Percentiles rank a stretch among this genome's conserved stretches.
These are phyloP conservation scores for Chlorella sp. DNA, from an alignment of 139 green algal genomes.

Conservation along the genomic window DNA sequence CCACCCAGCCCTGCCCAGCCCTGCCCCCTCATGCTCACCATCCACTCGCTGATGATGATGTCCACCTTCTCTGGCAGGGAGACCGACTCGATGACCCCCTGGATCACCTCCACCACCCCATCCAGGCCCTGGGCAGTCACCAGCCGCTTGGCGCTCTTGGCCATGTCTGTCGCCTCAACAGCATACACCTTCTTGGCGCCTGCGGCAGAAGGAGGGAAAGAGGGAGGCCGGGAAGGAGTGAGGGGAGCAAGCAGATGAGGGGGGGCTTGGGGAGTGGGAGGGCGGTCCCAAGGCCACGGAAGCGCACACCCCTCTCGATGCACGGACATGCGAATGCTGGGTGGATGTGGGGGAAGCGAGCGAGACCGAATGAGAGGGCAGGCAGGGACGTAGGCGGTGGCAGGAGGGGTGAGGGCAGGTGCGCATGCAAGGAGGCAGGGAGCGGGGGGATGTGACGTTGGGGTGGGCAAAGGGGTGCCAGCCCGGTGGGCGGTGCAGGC, in stretches of 20 bases:
- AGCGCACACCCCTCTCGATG: no score
- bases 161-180: slow-evolving; percentile 97
- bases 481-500: background rate
- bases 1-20: background rate
- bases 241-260: background rate
- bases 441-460: background rate
- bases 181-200: slow-evolving; percentile 90
- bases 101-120: slow-evolving; percentile 92
- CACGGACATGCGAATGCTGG: no score
- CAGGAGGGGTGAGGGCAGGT: no score
- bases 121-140: slow-evolving; percentile 84
- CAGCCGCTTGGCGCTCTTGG: slow-evolving; percentile 80
- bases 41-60: slow-evolving; percentile 93
- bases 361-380: background rate
- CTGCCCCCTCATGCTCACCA: slow-evolving; percentile 35
- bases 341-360: background rate
- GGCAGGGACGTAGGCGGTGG: background rate
- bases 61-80: slow-evolving; percentile 98
- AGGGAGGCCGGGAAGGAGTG: background rate
- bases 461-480: background rate
- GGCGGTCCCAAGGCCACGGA: background rate
- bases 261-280: background rate
- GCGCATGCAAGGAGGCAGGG: no score
- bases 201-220: background rate
- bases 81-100: slow-evolving; percentile 94